Conservation (phyloP, 1,284 basidiomycete genomes). For the Bothia castanella region DNA sequence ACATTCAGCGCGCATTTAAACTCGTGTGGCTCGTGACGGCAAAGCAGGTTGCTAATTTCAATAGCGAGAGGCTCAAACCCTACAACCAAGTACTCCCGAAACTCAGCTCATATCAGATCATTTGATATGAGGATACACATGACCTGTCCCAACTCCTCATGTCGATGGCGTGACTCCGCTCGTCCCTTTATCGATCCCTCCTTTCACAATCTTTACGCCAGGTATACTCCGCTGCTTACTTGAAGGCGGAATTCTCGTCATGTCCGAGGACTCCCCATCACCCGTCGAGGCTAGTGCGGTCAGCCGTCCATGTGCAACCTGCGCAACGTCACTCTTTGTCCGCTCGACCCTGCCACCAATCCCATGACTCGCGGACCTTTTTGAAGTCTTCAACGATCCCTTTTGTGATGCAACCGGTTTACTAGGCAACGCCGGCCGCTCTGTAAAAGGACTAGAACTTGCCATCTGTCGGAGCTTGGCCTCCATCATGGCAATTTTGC, state of each 20-base stretch:
- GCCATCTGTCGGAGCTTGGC: constrained; percentile 87
- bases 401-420: constrained; percentile 17
- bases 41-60: constrained; percentile 2
- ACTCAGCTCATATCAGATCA: constrained; percentile 8
- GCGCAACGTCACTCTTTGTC: constrained; percentile 4
- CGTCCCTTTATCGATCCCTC: constrained; percentile 13
- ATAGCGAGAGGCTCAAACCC: background rate
- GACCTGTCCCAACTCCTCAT: constrained; percentile 8
- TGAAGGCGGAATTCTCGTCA: constrained; percentile 10
- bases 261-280: constrained; percentile 17
- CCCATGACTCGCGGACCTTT: background rate
- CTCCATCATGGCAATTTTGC: constrained; percentile 93
- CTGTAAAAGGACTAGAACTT: constrained; percentile 27
- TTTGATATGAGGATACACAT: background rate
- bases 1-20: background rate
- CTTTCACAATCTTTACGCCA: constrained; percentile 34
- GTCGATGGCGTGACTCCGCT: constrained; percentile 7
- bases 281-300: constrained; percentile 1
- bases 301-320: background rate
- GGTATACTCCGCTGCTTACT: constrained; percentile 31
- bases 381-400: background rate
- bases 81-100: constrained; percentile 1
- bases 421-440: constrained; percentile 24
- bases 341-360: background rate
- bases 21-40: background rate